phyloP scores from a whole-genome alignment of 495 filamentous ascomycete genomes.

The Poronia punctata region DNA sequence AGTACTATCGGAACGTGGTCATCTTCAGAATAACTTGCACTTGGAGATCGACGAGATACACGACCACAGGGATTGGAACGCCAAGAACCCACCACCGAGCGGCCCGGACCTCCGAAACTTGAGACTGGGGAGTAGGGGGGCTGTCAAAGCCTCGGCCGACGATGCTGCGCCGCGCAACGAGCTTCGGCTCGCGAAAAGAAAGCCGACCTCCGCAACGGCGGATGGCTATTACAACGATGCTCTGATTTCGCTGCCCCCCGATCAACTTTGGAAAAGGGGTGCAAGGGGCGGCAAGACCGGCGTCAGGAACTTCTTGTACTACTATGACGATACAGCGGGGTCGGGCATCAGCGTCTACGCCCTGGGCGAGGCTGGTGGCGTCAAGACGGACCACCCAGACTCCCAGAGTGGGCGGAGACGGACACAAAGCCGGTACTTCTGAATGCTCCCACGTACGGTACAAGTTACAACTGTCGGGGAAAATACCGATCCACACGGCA shows the following conservation, averaged over 20 bases:
- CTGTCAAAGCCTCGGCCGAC: too few relatives aligned
- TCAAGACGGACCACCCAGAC: too few relatives aligned
- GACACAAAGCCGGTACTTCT: background rate
- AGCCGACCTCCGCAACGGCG: background rate
- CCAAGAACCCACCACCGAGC: too few relatives aligned
- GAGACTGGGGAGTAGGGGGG: too few relatives aligned
- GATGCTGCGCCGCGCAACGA: background rate
- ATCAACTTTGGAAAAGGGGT: background rate
- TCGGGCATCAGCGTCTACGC: background rate
- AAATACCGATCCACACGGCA: constrained; percentile 2
- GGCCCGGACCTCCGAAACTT: too few relatives aligned
- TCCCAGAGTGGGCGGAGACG: background rate
- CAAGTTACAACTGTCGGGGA: background rate
- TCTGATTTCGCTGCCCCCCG: constrained; percentile 1
- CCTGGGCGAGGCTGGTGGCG: background rate
- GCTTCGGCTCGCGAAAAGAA: background rate
- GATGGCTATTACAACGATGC: background rate
- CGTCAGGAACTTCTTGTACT: background rate
- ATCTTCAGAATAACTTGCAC: too few relatives aligned
- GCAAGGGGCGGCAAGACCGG: background rate
- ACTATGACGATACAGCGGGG: constrained; percentile 3
- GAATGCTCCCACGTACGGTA: background rate
- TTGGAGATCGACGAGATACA: too few relatives aligned
- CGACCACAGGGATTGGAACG: too few relatives aligned
- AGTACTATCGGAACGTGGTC: too few relatives aligned